Conservation (phyloP, 208 protist genomes). For the Acanthamoeba sp. region DNA sequence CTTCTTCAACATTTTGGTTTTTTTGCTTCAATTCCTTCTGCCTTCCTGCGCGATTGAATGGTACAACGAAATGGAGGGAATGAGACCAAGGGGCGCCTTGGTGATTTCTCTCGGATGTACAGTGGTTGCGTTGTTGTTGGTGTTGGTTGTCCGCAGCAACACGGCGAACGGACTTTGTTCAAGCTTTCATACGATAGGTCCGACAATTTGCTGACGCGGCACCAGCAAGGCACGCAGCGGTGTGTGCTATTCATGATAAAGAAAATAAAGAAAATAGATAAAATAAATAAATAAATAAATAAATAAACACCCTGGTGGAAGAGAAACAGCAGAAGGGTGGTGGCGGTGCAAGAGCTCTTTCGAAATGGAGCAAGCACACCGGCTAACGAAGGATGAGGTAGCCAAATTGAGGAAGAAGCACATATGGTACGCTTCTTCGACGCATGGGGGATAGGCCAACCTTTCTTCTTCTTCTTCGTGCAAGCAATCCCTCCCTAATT, state of each 20-base stretch:
- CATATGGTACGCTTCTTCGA: slow-evolving; percentile 10
- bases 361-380: neutral
- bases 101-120: neutral
- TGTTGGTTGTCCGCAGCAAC: neutral
- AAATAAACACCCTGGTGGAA: too few relatives aligned
- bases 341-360: too few relatives aligned
- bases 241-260: too few relatives aligned
- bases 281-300: too few relatives aligned
- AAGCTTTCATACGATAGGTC: neutral
- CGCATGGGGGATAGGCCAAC: too few relatives aligned
- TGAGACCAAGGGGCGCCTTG: neutral
- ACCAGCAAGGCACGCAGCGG: neutral
- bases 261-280: too few relatives aligned
- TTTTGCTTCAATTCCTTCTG: neutral
- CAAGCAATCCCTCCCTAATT: neutral
- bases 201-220: neutral
- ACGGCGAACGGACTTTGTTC: neutral
- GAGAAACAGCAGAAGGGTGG: too few relatives aligned
- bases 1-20: slow-evolving; percentile 54
- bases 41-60: neutral
- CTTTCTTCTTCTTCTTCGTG: too few relatives aligned
- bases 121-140: neutral
- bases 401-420: neutral
- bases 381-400: neutral
- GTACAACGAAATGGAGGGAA: neutral